Base-by-base conservation (phyloP, 306 rosid genomes). In the Neltuma alba region DNA sequence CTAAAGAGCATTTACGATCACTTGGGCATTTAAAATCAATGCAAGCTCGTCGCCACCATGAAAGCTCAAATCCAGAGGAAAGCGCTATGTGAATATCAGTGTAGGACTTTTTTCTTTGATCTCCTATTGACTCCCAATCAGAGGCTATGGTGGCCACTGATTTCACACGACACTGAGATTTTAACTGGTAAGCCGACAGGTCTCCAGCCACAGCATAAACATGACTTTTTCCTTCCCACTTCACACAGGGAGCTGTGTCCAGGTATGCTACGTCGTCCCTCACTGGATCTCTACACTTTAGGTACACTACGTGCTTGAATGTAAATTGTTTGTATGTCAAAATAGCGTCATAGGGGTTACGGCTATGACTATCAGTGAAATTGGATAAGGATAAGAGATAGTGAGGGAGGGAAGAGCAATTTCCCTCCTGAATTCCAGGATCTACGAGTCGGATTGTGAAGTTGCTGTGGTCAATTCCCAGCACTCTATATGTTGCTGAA, bases 31-130 rank as follows among this genome's bases (percentile, higher is more conserved):
- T 23, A 3, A 55, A 23, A 9, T 55, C 61, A 14, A 1, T 23
- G 6, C 70, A 64, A 65, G 71, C 71, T n/a, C 30, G 18, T 2
- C 1, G 23, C 71, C 71, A 61, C 79, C 79, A 75, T 7, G 58
- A 38, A 16, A 75, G 20, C 30, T 75, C 79, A 41, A 75, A 75
- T 4, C 79, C 79, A 60, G 1, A 28, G 11, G 55, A 33, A 2
- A 37, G 25, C 9, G 7, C 27, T 2, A 3, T 58, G 40, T 55
- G 78, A 16, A 75, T 40, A 0, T 74, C 67, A 36, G 54, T 8
- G 16, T 72, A 72, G 0, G 74, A 40, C 1, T 6, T 5, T 21
- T 1, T 47, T 47, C 4, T 13, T 12, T 12, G 16, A 10, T 5
- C 5, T 4, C n/a, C 14, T 13, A n/a, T 0, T 50, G 73, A 67